Evolutionary conservation across 805 yeast species (phyloP), one percentile per base, ranked within the genome.

Genomic region (Starmerella etchellsii): DNA sequence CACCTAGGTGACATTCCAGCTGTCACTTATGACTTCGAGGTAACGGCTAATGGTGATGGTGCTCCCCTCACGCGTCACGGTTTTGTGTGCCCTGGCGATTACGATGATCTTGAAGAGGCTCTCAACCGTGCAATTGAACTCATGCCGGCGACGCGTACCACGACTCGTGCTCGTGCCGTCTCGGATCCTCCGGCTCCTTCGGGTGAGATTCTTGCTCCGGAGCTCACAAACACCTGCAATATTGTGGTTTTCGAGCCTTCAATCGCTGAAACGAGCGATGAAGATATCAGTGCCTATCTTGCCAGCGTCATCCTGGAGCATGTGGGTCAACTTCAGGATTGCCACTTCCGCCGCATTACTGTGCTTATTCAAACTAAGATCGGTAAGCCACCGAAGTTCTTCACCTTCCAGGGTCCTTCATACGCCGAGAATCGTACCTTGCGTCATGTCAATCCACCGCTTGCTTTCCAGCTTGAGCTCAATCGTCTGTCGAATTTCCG

Each of bases 381-480:
- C 54, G 97, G 97, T 49, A 61, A 81, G 37, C 87, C 88, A 63
- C 98, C 98, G 54, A 82, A 81, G 63, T 91, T 88, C 69, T 91
- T 78, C 68, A 91, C 97, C 29, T 91, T 83, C 73, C 82, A 81
- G 56, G 94, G 88, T 47, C 94, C 94, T 39, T 70, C 71, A 28
- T 91, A 81, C 59, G 56, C 54, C 27, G 99, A 91, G 66, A 94
- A 91, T 66, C 76, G 78, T 64, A 87, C 87, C 18, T 81, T 91
- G 60, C 85, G 99, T 68, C 96, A 91, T 61, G 85, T 91, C 53
- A 97, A 91, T 64, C 99, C 99, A 20, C 95, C 97, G 31, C 70
- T 88, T 55, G 97, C 98, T 39, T 91, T 77, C 81, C 98, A 91
- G 68, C 73, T 91, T 52, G 99, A 91, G 66, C 71, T 91, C 49